Base-by-base conservation (phyloP, 2,329 filamentous ascomycete genomes). In the Fusarium coffeatum region DNA sequence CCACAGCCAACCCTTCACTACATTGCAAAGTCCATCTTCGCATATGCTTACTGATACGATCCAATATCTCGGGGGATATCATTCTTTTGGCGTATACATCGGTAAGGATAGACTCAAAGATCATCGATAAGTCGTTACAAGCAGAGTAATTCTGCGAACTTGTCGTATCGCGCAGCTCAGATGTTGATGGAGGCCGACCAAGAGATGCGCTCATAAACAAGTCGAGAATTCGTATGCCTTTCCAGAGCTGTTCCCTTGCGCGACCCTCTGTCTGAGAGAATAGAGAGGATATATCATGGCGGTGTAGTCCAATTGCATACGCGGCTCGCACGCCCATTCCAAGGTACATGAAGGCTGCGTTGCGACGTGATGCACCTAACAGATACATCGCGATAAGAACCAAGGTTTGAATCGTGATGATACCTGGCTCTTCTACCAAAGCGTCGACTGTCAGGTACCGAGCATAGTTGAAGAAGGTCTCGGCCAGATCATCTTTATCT, bases 301-400 rank as follows among this genome's bases (percentile, higher is more conserved):
- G 69, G 40, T 80, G 76, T 3, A 80, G 72, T 1, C 78, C 79
- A 8, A 80, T 65, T 0, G 78, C 74, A 45, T 79, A 78, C 3
- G 79, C 79, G 8, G 83, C 82, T 22, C 78, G 71, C 2, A 78
- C 78, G 4, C 79, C 80, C 42, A 78, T 76, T 5, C 80, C 80
- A 4, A 82, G 73, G 28, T 80, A 76, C 77, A 81, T 79, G 13
- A 79, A 80, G 0, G 80, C 80, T 6, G 80, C 77, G 40, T 80
- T 81, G 1, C 77, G 72, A 4, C 78, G 74, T 5, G 77, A 80
- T 5, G 76, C 77, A 4, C 75, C 76, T 0, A 81, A 64, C 0
- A 82, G 73, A 56, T 80, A 82, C 72, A 80, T 77, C 13, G 79
- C 75, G 59, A 82, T 76, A n/a, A 81, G 71, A 1, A 78, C 63